Base-by-base conservation (phyloP, 2,329 filamentous ascomycete species). In the Xylogone sp. region DNA sequence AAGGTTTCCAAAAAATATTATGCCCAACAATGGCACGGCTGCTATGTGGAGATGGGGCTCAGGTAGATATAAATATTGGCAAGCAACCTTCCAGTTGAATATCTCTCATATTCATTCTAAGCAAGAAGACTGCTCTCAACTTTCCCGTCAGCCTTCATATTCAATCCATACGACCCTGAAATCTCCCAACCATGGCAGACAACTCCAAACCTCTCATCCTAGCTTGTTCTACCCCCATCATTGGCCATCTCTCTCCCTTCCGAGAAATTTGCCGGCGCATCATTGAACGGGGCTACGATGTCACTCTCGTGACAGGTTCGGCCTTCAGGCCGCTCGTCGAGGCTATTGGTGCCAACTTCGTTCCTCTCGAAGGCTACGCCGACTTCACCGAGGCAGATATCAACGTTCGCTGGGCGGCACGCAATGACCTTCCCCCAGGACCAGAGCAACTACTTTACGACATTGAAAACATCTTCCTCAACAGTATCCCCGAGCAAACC, bases 241-340 rank as follows among this genome's bases (percentile, higher is more conserved):
- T 55, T 21, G 59, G 59, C 3, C 56, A 60, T 46, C 42, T 61
- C 20, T 51, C 54, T 39, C 58, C 58, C 3, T 34, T 59, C 10
- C 49, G 54, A 2, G 50, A 46, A 10, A 59, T 62, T 10, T 50
- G 54, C 2, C 59, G 58, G 22, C 46, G 44, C 1, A 53, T 62
- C 9, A 57, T 71, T 12, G 55, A 60, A 10, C 61, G 67, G 5
- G 75, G 73, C 3, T 77, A 73, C 51, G 62, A 69, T 8, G 62
- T 75, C 2, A 73, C 69, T 2, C 72, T 75, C 55, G 66, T 77
- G 18, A 65, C 66, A 5, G 70, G 69, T 2, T 58, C 61, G 0
- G 55, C 66, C 7, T 75, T 70, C 57, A 60, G 70, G 44, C 53
- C 61, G 2, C 51, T 62, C 8, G 62, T 74, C 46, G 66, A 68